A percentile compares a stretch with the other conserved stretches of the same genome.
These are phyloP conservation scores for Parsonsia alboflavescens DNA, from an alignment of 257 asterid genomes.

Conservation along the genomic window DNA sequence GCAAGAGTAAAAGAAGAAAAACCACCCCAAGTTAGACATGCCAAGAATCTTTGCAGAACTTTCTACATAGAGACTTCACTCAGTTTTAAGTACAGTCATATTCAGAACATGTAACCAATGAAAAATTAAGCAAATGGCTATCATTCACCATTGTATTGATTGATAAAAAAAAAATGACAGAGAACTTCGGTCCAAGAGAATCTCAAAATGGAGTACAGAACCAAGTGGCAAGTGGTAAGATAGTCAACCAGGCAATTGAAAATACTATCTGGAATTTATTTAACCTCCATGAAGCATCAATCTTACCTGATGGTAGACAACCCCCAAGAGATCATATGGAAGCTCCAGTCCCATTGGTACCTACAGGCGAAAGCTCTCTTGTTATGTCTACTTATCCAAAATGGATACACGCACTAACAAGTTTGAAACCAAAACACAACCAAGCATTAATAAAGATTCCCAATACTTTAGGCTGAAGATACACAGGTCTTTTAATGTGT, in stretches of 20 bases:
- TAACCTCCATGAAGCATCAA: neutral
- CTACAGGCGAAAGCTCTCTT: slow-evolving; percentile 30
- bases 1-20: slow-evolving; percentile 20
- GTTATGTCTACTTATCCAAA: slow-evolving; percentile 3
- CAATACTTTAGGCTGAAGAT: neutral
- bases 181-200: neutral
- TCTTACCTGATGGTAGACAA: slow-evolving; percentile 81
- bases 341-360: slow-evolving; percentile 85
- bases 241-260: neutral
- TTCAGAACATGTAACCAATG: neutral
- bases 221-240: neutral
- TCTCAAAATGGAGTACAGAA: neutral
- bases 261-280: neutral
- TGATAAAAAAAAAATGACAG: neutral
- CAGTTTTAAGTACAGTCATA: neutral
- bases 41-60: neutral
- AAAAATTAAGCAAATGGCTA: neutral
- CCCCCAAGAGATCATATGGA: slow-evolving; percentile 72
- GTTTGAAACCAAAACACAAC: neutral
- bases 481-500: neutral
- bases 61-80: neutral
- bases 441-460: neutral
- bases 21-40: neutral
- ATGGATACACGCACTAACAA: slow-evolving; percentile 12
- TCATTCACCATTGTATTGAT: neutral